A percentile compares a stretch with the other conserved stretches of the same genome.
phyloP scores from a whole-genome alignment of 108 stramenopile genomes.

The Schizochytrium sp. region DNA sequence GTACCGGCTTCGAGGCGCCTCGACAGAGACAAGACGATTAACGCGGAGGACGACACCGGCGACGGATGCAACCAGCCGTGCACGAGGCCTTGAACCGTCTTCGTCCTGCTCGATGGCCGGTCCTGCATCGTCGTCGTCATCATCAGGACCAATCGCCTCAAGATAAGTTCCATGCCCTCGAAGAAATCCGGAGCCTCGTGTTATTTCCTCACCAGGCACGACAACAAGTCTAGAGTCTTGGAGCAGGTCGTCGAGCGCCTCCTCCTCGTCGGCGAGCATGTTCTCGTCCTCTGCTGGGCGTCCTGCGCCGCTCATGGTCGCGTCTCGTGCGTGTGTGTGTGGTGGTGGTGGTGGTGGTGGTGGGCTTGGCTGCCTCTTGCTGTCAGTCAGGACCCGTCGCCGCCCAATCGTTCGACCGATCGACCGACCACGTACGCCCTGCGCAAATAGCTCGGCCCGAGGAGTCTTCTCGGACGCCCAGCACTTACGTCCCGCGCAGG shows the following conservation, averaged over 20 bases:
- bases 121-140: slow-evolving; percentile 19
- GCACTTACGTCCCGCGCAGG: no score
- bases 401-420: no score
- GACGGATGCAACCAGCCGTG: slow-evolving; percentile 67
- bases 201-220: slow-evolving; percentile 76
- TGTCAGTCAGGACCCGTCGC: no score
- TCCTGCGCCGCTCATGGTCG: background rate
- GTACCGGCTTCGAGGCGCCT: slow-evolving; percentile 59
- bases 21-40: slow-evolving; percentile 90
- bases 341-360: no score
- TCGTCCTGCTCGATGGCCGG: background rate
- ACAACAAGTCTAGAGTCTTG: slow-evolving; percentile 36
- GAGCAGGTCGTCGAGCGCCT: background rate
- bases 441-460: no score
- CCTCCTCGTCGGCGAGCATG: background rate
- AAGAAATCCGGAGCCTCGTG: slow-evolving; percentile 65
- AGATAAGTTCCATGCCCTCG: slow-evolving; percentile 95
- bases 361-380: no score
- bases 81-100: slow-evolving; percentile 33
- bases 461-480: no score
- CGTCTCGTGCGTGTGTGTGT: no score
- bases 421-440: no score
- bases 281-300: background rate
- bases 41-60: slow-evolving; percentile 83
- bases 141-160: slow-evolving; percentile 40